These are phyloP conservation scores for Diplodia scrobiculata DNA, from an alignment of 2,329 filamentous ascomycete genomes.

Conservation along the genomic window DNA sequence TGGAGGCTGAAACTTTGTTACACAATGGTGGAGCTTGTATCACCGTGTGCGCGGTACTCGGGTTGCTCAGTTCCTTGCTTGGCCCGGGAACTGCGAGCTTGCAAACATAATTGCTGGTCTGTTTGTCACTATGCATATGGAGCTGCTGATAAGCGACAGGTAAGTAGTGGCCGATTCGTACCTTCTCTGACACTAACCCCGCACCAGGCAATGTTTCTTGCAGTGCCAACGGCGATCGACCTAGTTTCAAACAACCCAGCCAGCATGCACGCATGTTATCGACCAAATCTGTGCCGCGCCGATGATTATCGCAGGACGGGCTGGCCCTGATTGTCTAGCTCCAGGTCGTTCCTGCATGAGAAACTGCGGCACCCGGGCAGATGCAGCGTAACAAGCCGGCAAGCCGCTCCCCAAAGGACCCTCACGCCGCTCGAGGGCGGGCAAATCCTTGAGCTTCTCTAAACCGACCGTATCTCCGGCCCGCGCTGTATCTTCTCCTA, in stretches of 20 bases:
- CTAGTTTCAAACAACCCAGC: not conserved
- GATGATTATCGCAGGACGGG: too few species aligned
- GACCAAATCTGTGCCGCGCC: not conserved
- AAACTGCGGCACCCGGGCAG: not conserved
- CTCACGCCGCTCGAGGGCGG: not conserved
- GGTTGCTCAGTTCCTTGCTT: too few species aligned
- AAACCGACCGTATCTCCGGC: constrained; percentile 10
- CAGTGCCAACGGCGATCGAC: not conserved
- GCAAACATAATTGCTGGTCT: too few species aligned
- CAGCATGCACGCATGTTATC: not conserved
- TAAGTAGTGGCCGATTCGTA: too few species aligned
- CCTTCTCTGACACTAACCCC: not conserved
- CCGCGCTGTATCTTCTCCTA: not conserved
- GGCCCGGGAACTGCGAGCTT: too few species aligned
- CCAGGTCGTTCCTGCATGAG: constrained; percentile 6
- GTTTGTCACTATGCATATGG: too few species aligned
- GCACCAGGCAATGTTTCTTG: not conserved
- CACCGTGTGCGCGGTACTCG: too few species aligned
- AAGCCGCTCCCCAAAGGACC: not conserved
- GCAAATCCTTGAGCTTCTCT: constrained; percentile 7
- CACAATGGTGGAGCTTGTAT: too few species aligned
- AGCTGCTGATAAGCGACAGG: too few species aligned
- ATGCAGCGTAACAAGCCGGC: too few species aligned
- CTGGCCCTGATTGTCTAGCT: not conserved
- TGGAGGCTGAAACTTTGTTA: too few species aligned